A percentile compares a stretch with the other conserved stretches of the same genome.
phyloP scores from a whole-genome alignment of 208 protist species.

The Tritrichomonas foetus region DNA sequence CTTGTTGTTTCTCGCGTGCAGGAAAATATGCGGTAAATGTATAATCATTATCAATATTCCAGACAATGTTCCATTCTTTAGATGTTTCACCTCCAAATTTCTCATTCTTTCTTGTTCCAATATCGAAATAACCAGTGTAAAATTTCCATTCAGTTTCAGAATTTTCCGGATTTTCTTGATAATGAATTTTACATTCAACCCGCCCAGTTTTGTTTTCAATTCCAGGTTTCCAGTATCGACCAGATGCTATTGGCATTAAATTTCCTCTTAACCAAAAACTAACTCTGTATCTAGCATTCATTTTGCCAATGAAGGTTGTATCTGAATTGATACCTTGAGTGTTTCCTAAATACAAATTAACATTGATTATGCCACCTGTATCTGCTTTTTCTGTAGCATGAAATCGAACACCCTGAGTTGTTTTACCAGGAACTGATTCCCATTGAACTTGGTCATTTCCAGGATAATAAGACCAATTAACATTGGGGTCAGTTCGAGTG shows the following conservation, averaged over 20 bases:
- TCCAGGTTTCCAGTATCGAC: background rate
- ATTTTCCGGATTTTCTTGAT: background rate
- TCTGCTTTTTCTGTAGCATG: background rate
- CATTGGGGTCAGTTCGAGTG: background rate
- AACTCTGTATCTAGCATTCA: background rate
- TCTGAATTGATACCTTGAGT: background rate
- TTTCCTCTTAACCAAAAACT: background rate
- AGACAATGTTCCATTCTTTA: background rate
- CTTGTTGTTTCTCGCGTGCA: background rate
- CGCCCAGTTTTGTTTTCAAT: background rate
- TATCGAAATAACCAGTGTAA: background rate
- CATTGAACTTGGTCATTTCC: background rate
- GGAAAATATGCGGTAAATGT: background rate
- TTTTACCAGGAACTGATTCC: background rate
- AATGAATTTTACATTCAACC: background rate
- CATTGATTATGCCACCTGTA: background rate
- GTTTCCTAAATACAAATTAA: background rate
- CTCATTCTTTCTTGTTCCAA: background rate
- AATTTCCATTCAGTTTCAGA: background rate
- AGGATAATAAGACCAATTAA: background rate
- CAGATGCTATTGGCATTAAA: background rate
- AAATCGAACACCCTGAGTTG: background rate
- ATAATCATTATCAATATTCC: background rate
- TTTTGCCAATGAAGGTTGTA: background rate
- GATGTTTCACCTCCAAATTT: background rate